A percentile compares a stretch with the other conserved stretches of the same genome.
These are phyloP conservation scores for Magnaporthiopsis poae DNA, from an alignment of 2,329 filamentous ascomycete species.

Conservation along the genomic window DNA sequence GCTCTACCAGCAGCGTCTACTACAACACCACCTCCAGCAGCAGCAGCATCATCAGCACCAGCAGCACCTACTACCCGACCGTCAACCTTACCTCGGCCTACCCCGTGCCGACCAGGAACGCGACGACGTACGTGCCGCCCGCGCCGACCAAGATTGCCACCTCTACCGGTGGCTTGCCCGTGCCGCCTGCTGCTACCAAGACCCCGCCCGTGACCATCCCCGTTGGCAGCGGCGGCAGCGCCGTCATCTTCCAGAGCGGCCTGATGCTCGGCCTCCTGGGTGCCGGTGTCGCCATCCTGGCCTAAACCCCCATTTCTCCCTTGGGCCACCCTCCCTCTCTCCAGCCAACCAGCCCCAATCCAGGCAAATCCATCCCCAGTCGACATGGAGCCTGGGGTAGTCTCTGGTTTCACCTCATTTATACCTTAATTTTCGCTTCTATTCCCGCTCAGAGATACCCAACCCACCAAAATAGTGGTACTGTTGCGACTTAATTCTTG, in stretches of 20 bases:
- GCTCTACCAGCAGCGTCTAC: constrained; percentile 9
- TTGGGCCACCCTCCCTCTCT: too few relatives aligned
- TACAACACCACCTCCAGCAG: constrained; percentile 15
- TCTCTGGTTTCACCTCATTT: too few relatives aligned
- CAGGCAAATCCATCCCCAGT: too few relatives aligned
- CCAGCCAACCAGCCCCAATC: too few relatives aligned
- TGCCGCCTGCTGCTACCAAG: constrained; percentile 8
- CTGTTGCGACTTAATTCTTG: constrained; percentile 4
- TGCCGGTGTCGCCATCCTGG: constrained; percentile 30
- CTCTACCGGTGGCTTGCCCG: constrained; percentile 10
- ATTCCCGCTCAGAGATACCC: constrained; percentile 4
- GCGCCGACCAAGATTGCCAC: constrained; percentile 14
- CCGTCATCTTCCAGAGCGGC: constrained; percentile 29
- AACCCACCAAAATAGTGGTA: constrained; percentile 5
- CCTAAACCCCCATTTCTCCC: constrained; percentile 14
- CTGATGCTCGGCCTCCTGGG: constrained; percentile 30
- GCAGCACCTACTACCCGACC: constrained; percentile 13
- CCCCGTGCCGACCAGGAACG: constrained; percentile 12
- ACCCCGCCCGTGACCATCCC: constrained; percentile 13
- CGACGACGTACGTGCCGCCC: constrained; percentile 16
- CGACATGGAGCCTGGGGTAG: too few relatives aligned
- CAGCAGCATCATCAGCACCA: constrained; percentile 7
- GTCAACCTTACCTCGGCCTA: constrained; percentile 12
- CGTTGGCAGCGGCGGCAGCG: constrained; percentile 15
- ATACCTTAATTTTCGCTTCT: not conserved